phyloP scores from a whole-genome alignment of 108 stramenopile species.

The Schizochytrium sp. region DNA sequence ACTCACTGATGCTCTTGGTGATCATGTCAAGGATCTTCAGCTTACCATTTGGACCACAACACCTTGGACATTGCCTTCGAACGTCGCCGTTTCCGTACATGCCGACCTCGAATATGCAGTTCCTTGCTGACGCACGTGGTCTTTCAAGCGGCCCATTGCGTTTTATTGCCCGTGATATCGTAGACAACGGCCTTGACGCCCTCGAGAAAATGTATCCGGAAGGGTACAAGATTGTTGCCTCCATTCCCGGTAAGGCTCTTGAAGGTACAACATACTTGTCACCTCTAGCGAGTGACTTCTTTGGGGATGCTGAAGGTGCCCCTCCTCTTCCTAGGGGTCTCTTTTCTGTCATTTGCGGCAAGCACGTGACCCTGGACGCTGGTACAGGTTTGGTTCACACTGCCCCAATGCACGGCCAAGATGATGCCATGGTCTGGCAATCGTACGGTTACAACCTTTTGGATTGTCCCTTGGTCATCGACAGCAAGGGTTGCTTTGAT shows the following conservation, averaged over 20 bases:
- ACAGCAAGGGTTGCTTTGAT: not conserved
- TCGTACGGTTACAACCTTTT: not conserved
- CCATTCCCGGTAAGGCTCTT: slow-evolving; percentile 78
- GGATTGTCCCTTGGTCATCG: slow-evolving; percentile 56
- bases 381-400: slow-evolving; percentile 99
- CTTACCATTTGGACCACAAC: slow-evolving; percentile 99
- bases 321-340: not conserved
- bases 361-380: slow-evolving; percentile 97
- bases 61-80: slow-evolving; percentile 97
- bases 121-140: slow-evolving; percentile 87
- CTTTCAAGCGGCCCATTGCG: not conserved
- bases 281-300: slow-evolving; percentile 75
- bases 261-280: slow-evolving; percentile 85
- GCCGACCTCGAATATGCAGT: slow-evolving; percentile 89
- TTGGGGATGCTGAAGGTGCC: not conserved
- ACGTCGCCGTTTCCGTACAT: slow-evolving; percentile 94
- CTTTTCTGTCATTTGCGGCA: slow-evolving; percentile 87
- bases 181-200: not conserved
- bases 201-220: not conserved
- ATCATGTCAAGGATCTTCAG: slow-evolving; percentile 73
- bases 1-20: not conserved
- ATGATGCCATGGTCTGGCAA: slow-evolving; percentile 83
- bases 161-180: slow-evolving; percentile 2
- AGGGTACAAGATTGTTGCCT: slow-evolving; percentile 62
- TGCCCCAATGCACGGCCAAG: slow-evolving; percentile 98